These are phyloP conservation scores for Phytophthora palmivora DNA, from an alignment of 352 stramenopile genomes.

Conservation along the genomic window DNA sequence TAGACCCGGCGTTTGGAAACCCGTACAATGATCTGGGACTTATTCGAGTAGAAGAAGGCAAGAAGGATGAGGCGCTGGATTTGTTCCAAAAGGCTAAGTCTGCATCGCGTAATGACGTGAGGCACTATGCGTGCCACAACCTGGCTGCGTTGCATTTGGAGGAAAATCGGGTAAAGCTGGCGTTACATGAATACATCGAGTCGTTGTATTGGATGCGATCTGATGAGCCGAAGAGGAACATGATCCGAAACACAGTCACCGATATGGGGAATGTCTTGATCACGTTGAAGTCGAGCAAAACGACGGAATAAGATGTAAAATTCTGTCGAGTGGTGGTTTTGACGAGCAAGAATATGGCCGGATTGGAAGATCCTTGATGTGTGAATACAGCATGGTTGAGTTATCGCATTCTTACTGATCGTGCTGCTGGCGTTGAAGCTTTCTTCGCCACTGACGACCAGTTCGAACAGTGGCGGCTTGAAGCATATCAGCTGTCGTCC, in stretches of 20 bases:
- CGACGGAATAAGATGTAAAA: conserved; percentile 16
- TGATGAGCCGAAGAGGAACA: conserved; percentile 43
- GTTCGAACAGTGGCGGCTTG: conserved; percentile 69
- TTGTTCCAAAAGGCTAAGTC: conserved; percentile 72
- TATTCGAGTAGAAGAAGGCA: conserved; percentile 67
- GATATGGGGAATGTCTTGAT: conserved; percentile 77
- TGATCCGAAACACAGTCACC: conserved; percentile 74
- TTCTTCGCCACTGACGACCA: conserved; percentile 71
- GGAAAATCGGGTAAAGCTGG: conserved; percentile 65
- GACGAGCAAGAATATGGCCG: neutral
- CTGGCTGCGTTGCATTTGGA: conserved; percentile 69
- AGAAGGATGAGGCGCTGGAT: conserved; percentile 57
- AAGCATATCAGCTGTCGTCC: conserved; percentile 60
- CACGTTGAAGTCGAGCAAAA: conserved; percentile 48
- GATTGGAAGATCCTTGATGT: neutral
- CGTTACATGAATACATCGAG: conserved; percentile 82
- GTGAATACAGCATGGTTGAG: conserved; percentile 1
- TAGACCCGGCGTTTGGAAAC: conserved; percentile 77
- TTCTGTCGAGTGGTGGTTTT: neutral
- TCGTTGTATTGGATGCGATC: conserved; percentile 72
- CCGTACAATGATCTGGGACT: conserved; percentile 79
- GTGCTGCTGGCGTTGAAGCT: conserved; percentile 32
- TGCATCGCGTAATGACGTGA: conserved; percentile 69
- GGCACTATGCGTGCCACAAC: conserved; percentile 73
- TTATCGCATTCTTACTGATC: conserved; percentile 7